phyloP scores from a whole-genome alignment of 306 rosid genomes.

The Vigna angularis region DNA sequence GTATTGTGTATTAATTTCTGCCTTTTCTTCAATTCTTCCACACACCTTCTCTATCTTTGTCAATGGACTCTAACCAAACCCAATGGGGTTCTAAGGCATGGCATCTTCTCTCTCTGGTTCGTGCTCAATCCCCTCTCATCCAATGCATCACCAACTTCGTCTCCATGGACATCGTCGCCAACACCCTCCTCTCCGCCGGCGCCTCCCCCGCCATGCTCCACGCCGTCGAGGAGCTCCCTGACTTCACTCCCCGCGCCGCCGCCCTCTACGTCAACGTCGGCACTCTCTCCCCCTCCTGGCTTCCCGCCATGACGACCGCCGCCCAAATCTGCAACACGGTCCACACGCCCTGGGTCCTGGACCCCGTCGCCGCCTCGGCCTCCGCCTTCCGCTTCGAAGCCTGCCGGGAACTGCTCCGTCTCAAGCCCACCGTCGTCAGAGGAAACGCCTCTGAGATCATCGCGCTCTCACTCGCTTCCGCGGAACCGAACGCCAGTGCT shows the following conservation, averaged over 20 bases:
- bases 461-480: conserved; percentile 60
- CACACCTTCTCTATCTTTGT: too few relatives aligned
- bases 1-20: too few relatives aligned
- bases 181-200: conserved; percentile 79
- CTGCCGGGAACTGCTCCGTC: conserved; percentile 64
- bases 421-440: conserved; percentile 76
- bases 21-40: too few relatives aligned
- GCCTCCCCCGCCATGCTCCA: conserved; percentile 96
- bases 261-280: conserved; percentile 79
- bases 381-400: conserved; percentile 70
- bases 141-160: conserved; percentile 96
- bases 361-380: conserved; percentile 86
- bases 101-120: conserved; percentile 55
- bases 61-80: neutral
- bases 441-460: conserved; percentile 87
- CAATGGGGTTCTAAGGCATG: conserved; percentile 66
- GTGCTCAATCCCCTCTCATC: conserved; percentile 68
- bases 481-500: neutral
- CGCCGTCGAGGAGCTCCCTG: conserved; percentile 65
- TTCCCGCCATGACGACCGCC: conserved; percentile 74
- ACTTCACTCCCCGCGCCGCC: conserved; percentile 70
- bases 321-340: conserved; percentile 49
- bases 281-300: conserved; percentile 72
- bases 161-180: conserved; percentile 93
- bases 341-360: conserved; percentile 84